A percentile compares a stretch with the other conserved stretches of the same genome.
phyloP scores from a whole-genome alignment of 1,284 basidiomycete species.

The Phellinidium pouzarii region DNA sequence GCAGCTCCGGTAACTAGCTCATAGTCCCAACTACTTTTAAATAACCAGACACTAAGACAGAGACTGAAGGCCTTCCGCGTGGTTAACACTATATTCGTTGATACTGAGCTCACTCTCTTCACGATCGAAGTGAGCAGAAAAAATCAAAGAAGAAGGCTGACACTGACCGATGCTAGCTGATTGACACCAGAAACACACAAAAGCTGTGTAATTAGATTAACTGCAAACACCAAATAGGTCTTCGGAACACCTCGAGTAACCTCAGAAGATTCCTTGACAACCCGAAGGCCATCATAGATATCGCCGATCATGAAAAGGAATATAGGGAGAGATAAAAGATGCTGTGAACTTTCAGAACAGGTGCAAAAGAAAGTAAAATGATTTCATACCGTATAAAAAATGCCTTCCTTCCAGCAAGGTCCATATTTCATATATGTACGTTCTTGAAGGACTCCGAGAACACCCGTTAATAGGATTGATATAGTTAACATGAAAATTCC shows the following conservation, averaged over 20 bases:
- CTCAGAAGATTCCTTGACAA: conserved; percentile 26
- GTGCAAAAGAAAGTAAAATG: neutral
- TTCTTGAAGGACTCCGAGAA: conserved; percentile 79
- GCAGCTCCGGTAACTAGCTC: conserved; percentile 53
- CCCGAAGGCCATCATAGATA: conserved; percentile 49
- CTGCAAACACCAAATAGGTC: conserved; percentile 49
- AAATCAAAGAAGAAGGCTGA: conserved; percentile 1
- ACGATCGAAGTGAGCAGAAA: conserved; percentile 12
- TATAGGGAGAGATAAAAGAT: conserved; percentile 67
- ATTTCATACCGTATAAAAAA: conserved; percentile 69
- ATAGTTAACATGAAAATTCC: conserved; percentile 69
- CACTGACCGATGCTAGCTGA: conserved; percentile 64
- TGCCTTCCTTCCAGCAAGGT: conserved; percentile 78
- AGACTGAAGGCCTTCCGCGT: conserved; percentile 65
- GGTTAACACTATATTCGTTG: conserved; percentile 66
- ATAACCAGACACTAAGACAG: conserved; percentile 72
- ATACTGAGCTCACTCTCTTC: conserved; percentile 65
- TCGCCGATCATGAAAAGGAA: conserved; percentile 60
- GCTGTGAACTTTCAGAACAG: conserved; percentile 33
- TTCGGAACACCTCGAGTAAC: conserved; percentile 22
- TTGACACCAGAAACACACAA: conserved; percentile 88
- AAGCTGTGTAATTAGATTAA: conserved; percentile 75
- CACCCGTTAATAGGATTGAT: conserved; percentile 68
- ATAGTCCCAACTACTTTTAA: conserved; percentile 59
- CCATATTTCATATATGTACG: conserved; percentile 67